Evolutionary conservation across 1,284 basidiomycete genomes (phyloP).

Genomic region (Fomitopsis schrenkii): DNA sequence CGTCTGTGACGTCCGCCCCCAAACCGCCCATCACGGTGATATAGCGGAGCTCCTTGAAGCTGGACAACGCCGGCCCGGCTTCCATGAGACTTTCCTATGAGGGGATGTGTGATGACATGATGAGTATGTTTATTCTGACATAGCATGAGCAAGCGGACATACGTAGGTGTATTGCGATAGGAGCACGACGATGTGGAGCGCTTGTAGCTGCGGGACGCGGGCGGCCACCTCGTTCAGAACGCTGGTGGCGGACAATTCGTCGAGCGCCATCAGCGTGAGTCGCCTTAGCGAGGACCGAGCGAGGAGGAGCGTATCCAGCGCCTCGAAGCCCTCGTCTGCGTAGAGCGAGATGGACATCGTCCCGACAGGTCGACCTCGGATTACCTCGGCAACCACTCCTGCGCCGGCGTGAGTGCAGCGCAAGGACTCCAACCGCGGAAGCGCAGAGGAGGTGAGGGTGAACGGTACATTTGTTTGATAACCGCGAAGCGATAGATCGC

Average conservation of each 20-base stretch:
- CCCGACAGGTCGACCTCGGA: slow-evolving; percentile 46
- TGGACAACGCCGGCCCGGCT: slow-evolving; percentile 21
- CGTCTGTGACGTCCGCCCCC: slow-evolving; percentile 22
- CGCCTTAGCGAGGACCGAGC: slow-evolving; percentile 38
- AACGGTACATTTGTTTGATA: slow-evolving; percentile 33
- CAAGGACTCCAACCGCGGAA: slow-evolving; percentile 46
- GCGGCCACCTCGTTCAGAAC: slow-evolving; percentile 43
- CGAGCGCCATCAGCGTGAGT: slow-evolving; percentile 57
- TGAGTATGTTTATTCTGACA: not conserved
- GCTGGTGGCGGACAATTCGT: slow-evolving; percentile 35
- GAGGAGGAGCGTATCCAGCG: slow-evolving; percentile 41
- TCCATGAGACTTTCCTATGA: slow-evolving; percentile 28
- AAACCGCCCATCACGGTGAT: slow-evolving; percentile 39
- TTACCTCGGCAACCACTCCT: slow-evolving; percentile 38
- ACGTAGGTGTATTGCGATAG: slow-evolving; percentile 41
- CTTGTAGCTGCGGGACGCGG: slow-evolving; percentile 46
- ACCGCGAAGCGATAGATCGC: slow-evolving; percentile 51
- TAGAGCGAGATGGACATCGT: slow-evolving; percentile 51
- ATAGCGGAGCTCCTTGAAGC: slow-evolving; percentile 33
- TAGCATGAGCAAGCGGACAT: slow-evolving; percentile 15
- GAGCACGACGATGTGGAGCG: slow-evolving; percentile 52
- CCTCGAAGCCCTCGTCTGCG: slow-evolving; percentile 29
- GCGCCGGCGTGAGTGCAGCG: slow-evolving; percentile 53
- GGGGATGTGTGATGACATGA: not conserved
- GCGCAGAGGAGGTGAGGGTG: slow-evolving; percentile 33